Conservation (phyloP, 257 asterid genomes). For the Petunia axillaris region DNA sequence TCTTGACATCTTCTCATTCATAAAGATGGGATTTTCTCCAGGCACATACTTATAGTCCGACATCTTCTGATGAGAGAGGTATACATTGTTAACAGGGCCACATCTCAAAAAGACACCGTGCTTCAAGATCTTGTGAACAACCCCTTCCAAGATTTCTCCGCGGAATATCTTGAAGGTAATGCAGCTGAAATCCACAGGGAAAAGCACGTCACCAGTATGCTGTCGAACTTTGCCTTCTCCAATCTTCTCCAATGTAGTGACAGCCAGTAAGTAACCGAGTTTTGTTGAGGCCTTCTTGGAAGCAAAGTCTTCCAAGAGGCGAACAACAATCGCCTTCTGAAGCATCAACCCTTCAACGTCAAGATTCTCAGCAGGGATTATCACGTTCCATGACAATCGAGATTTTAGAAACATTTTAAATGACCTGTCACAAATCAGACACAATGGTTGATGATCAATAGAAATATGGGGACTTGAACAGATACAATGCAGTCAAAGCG, state of each 20-base stretch:
- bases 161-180: constrained; percentile 71
- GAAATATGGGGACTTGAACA: neutral
- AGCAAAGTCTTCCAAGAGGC: constrained; percentile 66
- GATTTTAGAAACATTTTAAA: constrained; percentile 61
- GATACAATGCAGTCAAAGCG: neutral
- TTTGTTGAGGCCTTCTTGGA: constrained; percentile 61
- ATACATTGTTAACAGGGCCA: constrained; percentile 70
- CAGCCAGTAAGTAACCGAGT: constrained; percentile 65
- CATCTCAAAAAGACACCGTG: constrained; percentile 69
- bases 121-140: constrained; percentile 61
- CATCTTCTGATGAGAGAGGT: constrained; percentile 68
- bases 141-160: constrained; percentile 78
- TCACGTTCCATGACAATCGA: constrained; percentile 66
- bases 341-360: constrained; percentile 67
- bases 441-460: neutral
- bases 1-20: constrained; percentile 41
- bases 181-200: constrained; percentile 77
- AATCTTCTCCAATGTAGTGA: constrained; percentile 60
- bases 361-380: constrained; percentile 62
- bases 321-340: constrained; percentile 63
- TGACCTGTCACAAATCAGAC: constrained; percentile 19
- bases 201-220: constrained; percentile 59
- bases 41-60: constrained; percentile 53
- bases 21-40: constrained; percentile 65
- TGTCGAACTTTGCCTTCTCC: constrained; percentile 65